A percentile compares a stretch with the other conserved stretches of the same genome.
These are phyloP conservation scores for Ramaria sp. DNA, from an alignment of 768 basidiomycete genomes.

Conservation along the genomic window DNA sequence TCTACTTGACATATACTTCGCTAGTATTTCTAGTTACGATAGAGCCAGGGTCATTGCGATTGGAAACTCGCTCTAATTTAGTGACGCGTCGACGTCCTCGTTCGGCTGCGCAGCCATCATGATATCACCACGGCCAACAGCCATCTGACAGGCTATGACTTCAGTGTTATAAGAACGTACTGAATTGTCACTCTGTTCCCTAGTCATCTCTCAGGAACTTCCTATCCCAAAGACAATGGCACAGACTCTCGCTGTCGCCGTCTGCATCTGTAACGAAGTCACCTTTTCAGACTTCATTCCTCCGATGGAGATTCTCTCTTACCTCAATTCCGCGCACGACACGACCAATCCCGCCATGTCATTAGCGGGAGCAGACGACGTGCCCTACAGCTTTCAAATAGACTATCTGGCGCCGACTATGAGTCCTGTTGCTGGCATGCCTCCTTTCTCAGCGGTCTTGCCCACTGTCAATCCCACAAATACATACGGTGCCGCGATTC, in stretches of 20 bases:
- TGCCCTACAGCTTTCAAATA: background rate
- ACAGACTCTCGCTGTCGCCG: background rate
- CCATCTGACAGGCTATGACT: too few species aligned
- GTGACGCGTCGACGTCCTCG: too few species aligned
- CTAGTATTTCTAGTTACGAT: too few species aligned
- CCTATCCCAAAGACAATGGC: too few species aligned
- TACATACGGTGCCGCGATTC: conserved; percentile 18
- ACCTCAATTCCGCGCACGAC: background rate
- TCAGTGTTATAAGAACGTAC: too few species aligned
- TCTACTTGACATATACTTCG: too few species aligned
- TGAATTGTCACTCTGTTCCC: too few species aligned
- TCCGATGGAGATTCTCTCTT: conserved; percentile 1
- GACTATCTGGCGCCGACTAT: conserved; percentile 4
- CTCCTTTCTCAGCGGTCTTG: background rate
- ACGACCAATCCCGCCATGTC: background rate
- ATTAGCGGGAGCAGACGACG: background rate
- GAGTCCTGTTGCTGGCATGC: background rate
- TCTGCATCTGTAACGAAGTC: conserved; percentile 2
- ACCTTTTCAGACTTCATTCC: conserved; percentile 1
- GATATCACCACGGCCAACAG: too few species aligned
- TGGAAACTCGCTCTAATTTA: too few species aligned
- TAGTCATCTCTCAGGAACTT: too few species aligned
- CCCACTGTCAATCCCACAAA: conserved; percentile 12
- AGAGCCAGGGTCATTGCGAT: too few species aligned
- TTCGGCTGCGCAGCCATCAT: too few species aligned